Conservation (phyloP, 495 filamentous ascomycete species). For the Penicillium paradoxum region DNA sequence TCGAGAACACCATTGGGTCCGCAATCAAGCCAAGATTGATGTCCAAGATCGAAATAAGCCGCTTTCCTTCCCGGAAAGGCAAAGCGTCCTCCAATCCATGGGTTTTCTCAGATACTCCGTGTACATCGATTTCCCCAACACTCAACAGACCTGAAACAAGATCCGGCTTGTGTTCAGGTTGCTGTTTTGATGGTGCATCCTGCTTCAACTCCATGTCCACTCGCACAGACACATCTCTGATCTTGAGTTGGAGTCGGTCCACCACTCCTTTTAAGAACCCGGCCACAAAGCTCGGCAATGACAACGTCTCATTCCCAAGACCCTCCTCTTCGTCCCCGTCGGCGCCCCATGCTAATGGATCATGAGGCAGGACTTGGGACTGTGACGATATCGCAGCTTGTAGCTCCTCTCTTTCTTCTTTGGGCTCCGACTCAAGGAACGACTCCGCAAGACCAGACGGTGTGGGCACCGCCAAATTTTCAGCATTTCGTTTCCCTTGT, state of each 20-base stretch:
- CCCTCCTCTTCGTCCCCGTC: constrained; percentile 60
- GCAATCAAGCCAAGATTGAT: constrained; percentile 65
- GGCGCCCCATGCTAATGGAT: constrained; percentile 46
- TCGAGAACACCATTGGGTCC: constrained; percentile 67
- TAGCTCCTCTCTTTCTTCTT: constrained; percentile 67
- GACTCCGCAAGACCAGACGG: constrained; percentile 82
- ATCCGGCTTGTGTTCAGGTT: constrained; percentile 40
- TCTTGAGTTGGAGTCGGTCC: constrained; percentile 69
- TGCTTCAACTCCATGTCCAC: constrained; percentile 53
- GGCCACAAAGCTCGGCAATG: constrained; percentile 75
- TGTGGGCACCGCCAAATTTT: constrained; percentile 50
- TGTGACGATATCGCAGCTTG: constrained; percentile 70
- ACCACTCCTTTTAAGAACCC: constrained; percentile 76
- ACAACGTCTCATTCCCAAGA: constrained; percentile 66
- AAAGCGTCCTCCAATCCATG: constrained; percentile 23
- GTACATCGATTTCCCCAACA: constrained; percentile 60
- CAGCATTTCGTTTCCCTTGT: constrained; percentile 1
- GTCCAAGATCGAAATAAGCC: constrained; percentile 57
- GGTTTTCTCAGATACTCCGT: constrained; percentile 51
- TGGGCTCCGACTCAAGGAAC: constrained; percentile 77
- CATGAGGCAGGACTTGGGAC: constrained; percentile 40
- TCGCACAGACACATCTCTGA: constrained; percentile 62
- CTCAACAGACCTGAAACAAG: constrained; percentile 60
- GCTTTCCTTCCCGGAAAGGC: constrained; percentile 51
- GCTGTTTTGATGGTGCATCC: constrained; percentile 35